These are phyloP conservation scores for Pseudozyma pruni DNA, from an alignment of 1,284 basidiomycete genomes.

Conservation along the genomic window DNA sequence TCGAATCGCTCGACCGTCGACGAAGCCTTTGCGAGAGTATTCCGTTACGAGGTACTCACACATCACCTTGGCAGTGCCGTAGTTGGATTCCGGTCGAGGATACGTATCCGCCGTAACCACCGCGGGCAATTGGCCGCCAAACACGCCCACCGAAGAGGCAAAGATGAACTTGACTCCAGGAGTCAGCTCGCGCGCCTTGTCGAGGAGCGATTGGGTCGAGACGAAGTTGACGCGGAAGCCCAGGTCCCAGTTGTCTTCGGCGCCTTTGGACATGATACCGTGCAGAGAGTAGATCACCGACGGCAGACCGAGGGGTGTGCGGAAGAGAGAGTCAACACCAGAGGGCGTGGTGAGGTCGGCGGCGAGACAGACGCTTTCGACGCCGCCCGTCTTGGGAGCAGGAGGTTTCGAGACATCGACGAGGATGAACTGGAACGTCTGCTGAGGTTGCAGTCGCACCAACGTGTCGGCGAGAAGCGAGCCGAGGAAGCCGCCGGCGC, in stretches of 20 bases:
- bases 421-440: conserved; percentile 44
- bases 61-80: conserved; percentile 53
- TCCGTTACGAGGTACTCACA: conserved; percentile 52
- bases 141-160: conserved; percentile 44
- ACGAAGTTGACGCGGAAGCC: conserved; percentile 52
- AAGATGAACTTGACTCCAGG: conserved; percentile 41
- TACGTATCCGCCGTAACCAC: conserved; percentile 38
- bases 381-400: conserved; percentile 7
- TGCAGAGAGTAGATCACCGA: conserved; percentile 50
- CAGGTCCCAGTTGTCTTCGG: conserved; percentile 47
- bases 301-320: conserved; percentile 33
- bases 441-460: conserved; percentile 20
- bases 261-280: conserved; percentile 54
- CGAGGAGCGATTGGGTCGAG: conserved; percentile 38
- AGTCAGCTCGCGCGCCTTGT: conserved; percentile 21
- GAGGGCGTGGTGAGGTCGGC: conserved; percentile 40
- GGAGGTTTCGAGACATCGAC: conserved; percentile 39
- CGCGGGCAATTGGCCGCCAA: conserved; percentile 45
- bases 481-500: conserved; percentile 51
- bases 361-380: conserved; percentile 18
- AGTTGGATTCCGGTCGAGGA: conserved; percentile 44
- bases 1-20: conserved; percentile 43
- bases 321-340: conserved; percentile 39
- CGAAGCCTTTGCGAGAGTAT: conserved; percentile 46
- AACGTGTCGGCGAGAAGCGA: conserved; percentile 43